A percentile compares a stretch with the other conserved stretches of the same genome.
Conservation (phyloP, 768 basidiomycete genomes). For the Tephrocybe sp. region DNA sequence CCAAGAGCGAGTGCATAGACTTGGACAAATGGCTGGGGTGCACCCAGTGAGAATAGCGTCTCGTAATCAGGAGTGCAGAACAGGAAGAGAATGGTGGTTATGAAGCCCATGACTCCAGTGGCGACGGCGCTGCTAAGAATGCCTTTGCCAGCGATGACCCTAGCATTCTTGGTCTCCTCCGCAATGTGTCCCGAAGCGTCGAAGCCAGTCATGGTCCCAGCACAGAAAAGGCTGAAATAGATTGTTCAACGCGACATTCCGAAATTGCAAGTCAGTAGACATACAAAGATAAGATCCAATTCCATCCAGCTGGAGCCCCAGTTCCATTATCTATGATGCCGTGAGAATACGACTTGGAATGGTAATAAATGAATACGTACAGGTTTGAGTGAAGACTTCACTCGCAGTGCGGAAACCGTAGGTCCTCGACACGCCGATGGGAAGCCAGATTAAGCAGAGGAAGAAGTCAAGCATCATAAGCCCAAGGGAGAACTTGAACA, state of each 20-base stretch:
- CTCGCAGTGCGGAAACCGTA: conserved; percentile 86
- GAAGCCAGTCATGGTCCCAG: conserved; percentile 88
- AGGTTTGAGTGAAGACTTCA: conserved; percentile 81
- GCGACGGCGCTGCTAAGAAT: conserved; percentile 77
- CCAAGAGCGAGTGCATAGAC: conserved; percentile 85
- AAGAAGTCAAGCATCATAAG: conserved; percentile 87
- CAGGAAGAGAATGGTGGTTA: conserved; percentile 76
- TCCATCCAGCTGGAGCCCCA: conserved; percentile 85
- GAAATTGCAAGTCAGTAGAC: conserved; percentile 13
- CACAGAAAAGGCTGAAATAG: conserved; percentile 70
- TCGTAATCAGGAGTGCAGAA: conserved; percentile 84
- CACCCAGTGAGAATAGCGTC: conserved; percentile 69
- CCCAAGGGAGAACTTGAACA: conserved; percentile 76
- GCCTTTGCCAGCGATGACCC: conserved; percentile 79
- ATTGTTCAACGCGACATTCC: too few relatives aligned
- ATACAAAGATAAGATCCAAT: conserved; percentile 87
- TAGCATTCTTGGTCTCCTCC: conserved; percentile 87
- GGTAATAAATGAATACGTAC: too few relatives aligned
- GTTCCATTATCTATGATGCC: conserved; percentile 75
- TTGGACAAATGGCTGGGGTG: conserved; percentile 91
- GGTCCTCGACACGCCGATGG: conserved; percentile 84
- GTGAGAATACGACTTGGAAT: too few relatives aligned
- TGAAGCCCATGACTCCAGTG: conserved; percentile 79
- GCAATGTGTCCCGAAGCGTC: conserved; percentile 88
- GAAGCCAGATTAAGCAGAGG: conserved; percentile 88